phyloP scores from a whole-genome alignment of 2,329 filamentous ascomycete genomes.

The Botrytis galanthina region DNA sequence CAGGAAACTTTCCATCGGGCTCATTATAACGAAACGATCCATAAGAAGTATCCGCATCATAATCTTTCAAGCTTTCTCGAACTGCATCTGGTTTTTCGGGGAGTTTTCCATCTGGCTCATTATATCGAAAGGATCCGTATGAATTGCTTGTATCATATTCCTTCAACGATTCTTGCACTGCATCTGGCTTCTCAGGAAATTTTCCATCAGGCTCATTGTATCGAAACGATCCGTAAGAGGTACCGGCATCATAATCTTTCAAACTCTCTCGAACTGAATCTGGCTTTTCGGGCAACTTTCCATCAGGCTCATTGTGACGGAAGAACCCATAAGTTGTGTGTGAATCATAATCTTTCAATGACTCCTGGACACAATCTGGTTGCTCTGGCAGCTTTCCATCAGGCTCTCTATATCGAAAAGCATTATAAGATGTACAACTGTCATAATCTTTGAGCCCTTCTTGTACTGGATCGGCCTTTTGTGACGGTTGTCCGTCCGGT shows the following conservation, averaged over 20 bases:
- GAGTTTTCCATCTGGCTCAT: slow-evolving; percentile 32
- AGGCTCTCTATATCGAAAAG: slow-evolving; percentile 32
- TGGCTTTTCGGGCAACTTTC: slow-evolving; percentile 29
- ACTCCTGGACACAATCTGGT: slow-evolving; percentile 39
- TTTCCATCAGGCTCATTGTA: slow-evolving; percentile 42
- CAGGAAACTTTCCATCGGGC: slow-evolving; percentile 30
- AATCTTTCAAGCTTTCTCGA: slow-evolving; percentile 39
- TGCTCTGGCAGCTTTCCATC: slow-evolving; percentile 30
- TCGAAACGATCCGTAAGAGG: slow-evolving; percentile 29
- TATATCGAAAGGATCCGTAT: slow-evolving; percentile 28
- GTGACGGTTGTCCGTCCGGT: slow-evolving; percentile 28
- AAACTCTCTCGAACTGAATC: slow-evolving; percentile 40
- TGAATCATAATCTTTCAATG: slow-evolving; percentile 34
- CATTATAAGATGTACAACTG: slow-evolving; percentile 26
- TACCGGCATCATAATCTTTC: slow-evolving; percentile 22
- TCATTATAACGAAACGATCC: slow-evolving; percentile 31
- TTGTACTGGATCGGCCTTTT: slow-evolving; percentile 37
- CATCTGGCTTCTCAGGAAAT: slow-evolving; percentile 25
- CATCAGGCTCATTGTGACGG: slow-evolving; percentile 32
- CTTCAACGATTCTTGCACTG: slow-evolving; percentile 40
- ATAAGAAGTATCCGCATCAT: slow-evolving; percentile 22
- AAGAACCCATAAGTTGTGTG: slow-evolving; percentile 25
- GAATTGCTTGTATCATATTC: slow-evolving; percentile 40
- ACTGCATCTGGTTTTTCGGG: slow-evolving; percentile 33
- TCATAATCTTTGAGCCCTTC: slow-evolving; percentile 37